Evolutionary conservation across 1,284 basidiomycete genomes (phyloP), one percentile per base, ranked within the genome.

Genomic region (Cryptococcus sp.): DNA sequence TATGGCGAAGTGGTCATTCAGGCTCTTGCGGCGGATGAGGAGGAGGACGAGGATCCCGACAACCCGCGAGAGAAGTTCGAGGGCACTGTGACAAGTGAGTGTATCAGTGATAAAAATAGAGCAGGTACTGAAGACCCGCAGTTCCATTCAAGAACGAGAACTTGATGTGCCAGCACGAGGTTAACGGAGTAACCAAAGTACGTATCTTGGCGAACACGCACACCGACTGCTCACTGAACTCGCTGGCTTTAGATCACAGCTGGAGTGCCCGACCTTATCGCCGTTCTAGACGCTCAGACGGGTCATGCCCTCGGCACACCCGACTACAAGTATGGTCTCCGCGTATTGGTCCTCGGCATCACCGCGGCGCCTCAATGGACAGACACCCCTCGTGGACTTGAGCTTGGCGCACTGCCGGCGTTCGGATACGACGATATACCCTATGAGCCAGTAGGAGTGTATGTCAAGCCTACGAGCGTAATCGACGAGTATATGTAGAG

Each of bases 101-200:
- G 19, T 20, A 6, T 17, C 46, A 50, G 47, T 11, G n/a, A 39
- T 42, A 22, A 11, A 27, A 17, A 45, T 53, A 7, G 11, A 25
- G 25, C 25, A 6, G 3, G 25, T 25, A 6, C 23, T 35, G 50
- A 42, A 56, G 40, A 55, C 31, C 11, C 54, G 46, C 76, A 55
- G 82, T 85, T 48, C 83, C 84, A 2, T 85, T 86, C 77, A 83
- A 85, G 67, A 86, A 86, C 66, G 84, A 86, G 68, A 85, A 86
- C 65, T 69, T 85, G 3, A 80, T 79, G 54, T 82, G 80, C 10
- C 81, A 82, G 60, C 78, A 81, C 54, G 76, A 76, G 23, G 73
- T 77, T 1, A 73, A 70, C 66, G 68, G 75, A 52, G 38, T 75
- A 57, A 64, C 71, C 55, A 75, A 74, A 69, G 67, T 69, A 46